phyloP scores from a whole-genome alignment of 2,329 filamentous ascomycete genomes.

The Penicillium hesseltinei region DNA sequence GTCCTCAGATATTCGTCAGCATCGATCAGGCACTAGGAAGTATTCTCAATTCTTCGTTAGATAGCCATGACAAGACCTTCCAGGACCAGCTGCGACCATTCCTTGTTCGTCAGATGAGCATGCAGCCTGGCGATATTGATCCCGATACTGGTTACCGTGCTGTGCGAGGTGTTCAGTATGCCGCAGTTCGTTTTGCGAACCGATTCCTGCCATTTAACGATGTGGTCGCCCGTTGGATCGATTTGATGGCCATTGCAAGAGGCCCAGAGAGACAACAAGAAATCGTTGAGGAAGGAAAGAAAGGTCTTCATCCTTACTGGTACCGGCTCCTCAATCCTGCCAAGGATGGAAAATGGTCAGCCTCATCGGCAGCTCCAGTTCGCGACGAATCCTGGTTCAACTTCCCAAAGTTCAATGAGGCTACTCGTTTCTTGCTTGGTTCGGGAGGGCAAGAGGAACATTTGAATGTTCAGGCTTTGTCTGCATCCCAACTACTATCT shows the following conservation, averaged over 20 bases:
- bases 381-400: constrained; percentile 45
- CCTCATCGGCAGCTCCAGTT: constrained; percentile 53
- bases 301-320: constrained; percentile 80
- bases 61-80: constrained; percentile 44
- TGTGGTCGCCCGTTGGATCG: constrained; percentile 78
- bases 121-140: constrained; percentile 43
- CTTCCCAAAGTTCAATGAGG: constrained; percentile 41
- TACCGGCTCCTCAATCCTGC: constrained; percentile 60
- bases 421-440: constrained; percentile 35
- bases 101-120: constrained; percentile 66
- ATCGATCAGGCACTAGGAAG: constrained; percentile 87
- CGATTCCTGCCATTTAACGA: constrained; percentile 79
- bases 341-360: constrained; percentile 43
- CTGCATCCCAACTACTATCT: constrained; percentile 29
- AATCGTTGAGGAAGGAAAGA: constrained; percentile 82
- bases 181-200: constrained; percentile 85
- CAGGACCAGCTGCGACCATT: constrained; percentile 53
- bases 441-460: constrained; percentile 17
- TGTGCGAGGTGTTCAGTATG: constrained; percentile 74
- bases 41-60: constrained; percentile 61
- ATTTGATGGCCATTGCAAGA: constrained; percentile 74
- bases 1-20: constrained; percentile 73
- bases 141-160: constrained; percentile 42
- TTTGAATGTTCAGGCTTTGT: constrained; percentile 38
- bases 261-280: constrained; percentile 68